Conservation (phyloP, 495 filamentous ascomycete species). For the Penicillium coprophilum region DNA sequence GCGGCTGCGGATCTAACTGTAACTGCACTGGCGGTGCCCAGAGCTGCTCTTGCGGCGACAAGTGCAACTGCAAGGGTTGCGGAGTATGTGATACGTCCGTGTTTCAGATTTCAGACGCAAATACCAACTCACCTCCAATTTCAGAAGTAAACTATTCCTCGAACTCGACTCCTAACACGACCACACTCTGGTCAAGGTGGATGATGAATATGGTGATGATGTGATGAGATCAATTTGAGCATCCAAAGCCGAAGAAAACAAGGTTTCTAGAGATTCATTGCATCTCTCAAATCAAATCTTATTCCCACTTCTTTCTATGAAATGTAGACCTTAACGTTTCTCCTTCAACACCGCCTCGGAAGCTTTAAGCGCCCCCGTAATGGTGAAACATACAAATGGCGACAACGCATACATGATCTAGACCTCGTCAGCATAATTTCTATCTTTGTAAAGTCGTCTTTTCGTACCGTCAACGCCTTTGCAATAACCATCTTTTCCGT, state of each 20-base stretch:
- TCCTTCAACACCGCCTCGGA: conserved; percentile 33
- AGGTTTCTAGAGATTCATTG: not conserved
- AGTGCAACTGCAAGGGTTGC: conserved; percentile 48
- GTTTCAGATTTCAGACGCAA: conserved; percentile 7
- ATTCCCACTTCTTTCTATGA: not conserved
- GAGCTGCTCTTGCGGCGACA: conserved; percentile 39
- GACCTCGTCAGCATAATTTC: not conserved
- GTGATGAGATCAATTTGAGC: not conserved
- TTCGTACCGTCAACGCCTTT: conserved; percentile 59
- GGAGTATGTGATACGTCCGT: conserved; percentile 38
- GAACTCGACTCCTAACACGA: not conserved
- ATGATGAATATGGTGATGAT: not conserved
- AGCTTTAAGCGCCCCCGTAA: conserved; percentile 49
- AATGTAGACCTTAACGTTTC: conserved; percentile 16
- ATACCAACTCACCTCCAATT: not conserved
- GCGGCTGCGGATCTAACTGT: conserved; percentile 42
- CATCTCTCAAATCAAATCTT: not conserved
- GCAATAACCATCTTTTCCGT: conserved; percentile 66
- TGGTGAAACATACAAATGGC: conserved; percentile 52
- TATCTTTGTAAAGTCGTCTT: conserved; percentile 22
- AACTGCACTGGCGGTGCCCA: conserved; percentile 40
- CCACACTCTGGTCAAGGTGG: not conserved
- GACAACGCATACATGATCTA: conserved; percentile 53
- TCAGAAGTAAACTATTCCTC: conserved; percentile 9
- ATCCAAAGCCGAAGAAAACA: not conserved